Evolutionary conservation across 495 filamentous ascomycete genomes (phyloP).

Genomic region (Lepidopterella palustris): DNA sequence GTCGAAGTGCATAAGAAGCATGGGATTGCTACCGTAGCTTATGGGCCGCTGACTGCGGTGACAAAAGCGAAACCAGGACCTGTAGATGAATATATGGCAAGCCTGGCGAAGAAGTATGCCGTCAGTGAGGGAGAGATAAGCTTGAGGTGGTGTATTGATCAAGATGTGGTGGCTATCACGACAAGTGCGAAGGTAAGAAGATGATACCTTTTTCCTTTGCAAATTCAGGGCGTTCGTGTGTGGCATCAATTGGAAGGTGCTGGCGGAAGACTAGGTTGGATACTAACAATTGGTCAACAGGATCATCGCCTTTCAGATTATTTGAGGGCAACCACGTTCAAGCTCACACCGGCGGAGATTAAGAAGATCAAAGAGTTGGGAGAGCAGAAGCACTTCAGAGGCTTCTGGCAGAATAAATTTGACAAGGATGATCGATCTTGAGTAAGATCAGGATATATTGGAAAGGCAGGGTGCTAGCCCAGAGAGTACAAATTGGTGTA

Average conservation of each 20-base stretch:
- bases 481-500: background rate
- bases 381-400: conserved; percentile 59
- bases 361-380: conserved; percentile 56
- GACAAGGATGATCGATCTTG: conserved; percentile 49
- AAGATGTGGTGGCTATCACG: conserved; percentile 68
- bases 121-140: conserved; percentile 63
- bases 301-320: conserved; percentile 63
- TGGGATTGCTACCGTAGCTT: conserved; percentile 63
- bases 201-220: background rate
- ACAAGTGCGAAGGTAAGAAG: conserved; percentile 62
- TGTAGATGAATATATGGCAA: conserved; percentile 52
- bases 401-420: conserved; percentile 60
- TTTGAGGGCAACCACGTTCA: conserved; percentile 57
- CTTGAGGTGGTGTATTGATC: conserved; percentile 74
- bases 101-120: conserved; percentile 68
- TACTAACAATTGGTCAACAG: background rate
- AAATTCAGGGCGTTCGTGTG: background rate
- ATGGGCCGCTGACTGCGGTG: conserved; percentile 59
- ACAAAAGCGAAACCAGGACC: conserved; percentile 64
- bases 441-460: background rate
- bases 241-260: background rate
- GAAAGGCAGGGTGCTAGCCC: background rate
- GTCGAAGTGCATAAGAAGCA: conserved; percentile 58
- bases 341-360: conserved; percentile 65
- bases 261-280: too few relatives aligned